These are phyloP conservation scores for Gossypium anomalum DNA, from an alignment of 345 rosid species.

Conservation along the genomic window DNA sequence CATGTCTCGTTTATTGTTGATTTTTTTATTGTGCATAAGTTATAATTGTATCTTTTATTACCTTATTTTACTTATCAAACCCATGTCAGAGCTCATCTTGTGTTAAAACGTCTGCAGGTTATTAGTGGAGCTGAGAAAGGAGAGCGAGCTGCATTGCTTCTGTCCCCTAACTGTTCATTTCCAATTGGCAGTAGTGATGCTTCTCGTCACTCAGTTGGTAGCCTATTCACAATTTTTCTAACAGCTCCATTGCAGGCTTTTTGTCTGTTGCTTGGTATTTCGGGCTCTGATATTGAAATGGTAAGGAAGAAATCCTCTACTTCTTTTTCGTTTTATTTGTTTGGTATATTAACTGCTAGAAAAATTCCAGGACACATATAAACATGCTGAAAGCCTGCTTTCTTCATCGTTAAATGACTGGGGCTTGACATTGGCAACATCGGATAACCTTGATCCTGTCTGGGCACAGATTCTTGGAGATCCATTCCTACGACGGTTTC, in stretches of 20 bases:
- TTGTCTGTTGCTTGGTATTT: conserved; percentile 67
- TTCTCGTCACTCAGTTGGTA: conserved; percentile 68
- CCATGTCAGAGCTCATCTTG: background rate
- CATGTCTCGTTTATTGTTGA: background rate
- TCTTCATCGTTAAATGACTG: conserved; percentile 67
- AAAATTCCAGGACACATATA: conserved; percentile 46
- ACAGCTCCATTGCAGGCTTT: conserved; percentile 85
- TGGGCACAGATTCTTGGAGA: conserved; percentile 86
- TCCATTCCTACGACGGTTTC: conserved; percentile 82
- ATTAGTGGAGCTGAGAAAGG: conserved; percentile 59
- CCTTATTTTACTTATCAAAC: background rate
- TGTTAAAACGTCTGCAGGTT: background rate
- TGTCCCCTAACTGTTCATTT: conserved; percentile 63
- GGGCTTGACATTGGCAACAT: conserved; percentile 66
- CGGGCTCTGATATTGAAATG: conserved; percentile 71
- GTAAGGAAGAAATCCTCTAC: conserved; percentile 28
- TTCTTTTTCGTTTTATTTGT: conserved; percentile 9
- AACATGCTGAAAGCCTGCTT: conserved; percentile 67
- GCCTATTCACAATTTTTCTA: conserved; percentile 78
- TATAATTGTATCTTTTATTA: background rate
- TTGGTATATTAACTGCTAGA: conserved; percentile 14
- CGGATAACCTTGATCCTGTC: conserved; percentile 73
- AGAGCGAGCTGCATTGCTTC: conserved; percentile 86
- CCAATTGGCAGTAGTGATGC: conserved; percentile 44
- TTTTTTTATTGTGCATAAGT: background rate